These are phyloP conservation scores for Chaetomiaceae sp. DNA, from an alignment of 2,329 filamentous ascomycete species.

Conservation along the genomic window DNA sequence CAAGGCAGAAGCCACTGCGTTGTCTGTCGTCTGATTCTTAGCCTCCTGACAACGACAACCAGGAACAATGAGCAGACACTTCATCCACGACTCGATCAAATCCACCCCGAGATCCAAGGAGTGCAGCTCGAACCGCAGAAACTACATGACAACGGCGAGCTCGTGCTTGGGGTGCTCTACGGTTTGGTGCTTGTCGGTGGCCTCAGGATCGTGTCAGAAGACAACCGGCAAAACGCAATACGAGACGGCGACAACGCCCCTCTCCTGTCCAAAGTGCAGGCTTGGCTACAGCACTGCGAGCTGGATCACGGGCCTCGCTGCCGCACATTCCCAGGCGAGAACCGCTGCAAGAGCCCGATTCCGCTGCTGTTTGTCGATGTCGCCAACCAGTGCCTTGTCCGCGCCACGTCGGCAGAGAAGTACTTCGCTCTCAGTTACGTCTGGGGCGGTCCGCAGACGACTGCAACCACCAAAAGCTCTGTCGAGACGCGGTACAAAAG, in stretches of 20 bases:
- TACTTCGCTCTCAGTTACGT: constrained; percentile 32
- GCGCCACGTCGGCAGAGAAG: background rate
- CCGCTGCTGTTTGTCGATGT: constrained; percentile 4
- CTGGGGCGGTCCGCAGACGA: constrained; percentile 25
- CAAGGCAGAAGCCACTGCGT: too few relatives aligned
- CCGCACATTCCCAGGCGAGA: background rate
- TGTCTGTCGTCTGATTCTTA: too few relatives aligned
- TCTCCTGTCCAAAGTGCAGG: too few relatives aligned
- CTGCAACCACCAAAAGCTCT: background rate
- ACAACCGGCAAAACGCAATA: too few relatives aligned
- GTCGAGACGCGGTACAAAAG: background rate
- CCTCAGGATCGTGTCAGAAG: background rate
- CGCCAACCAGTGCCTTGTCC: constrained; percentile 2
- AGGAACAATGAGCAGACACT: background rate
- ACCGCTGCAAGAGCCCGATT: background rate
- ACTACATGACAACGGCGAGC: background rate
- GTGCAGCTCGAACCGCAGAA: background rate
- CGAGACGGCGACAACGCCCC: too few relatives aligned
- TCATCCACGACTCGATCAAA: background rate
- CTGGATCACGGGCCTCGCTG: background rate
- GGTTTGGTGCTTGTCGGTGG: background rate
- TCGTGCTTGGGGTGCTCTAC: background rate
- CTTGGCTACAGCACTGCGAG: too few relatives aligned
- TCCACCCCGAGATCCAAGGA: background rate
- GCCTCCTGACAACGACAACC: too few relatives aligned